Evolutionary conservation across 305 asterid species (phyloP), one percentile per base, ranked within the genome.

Genomic region (Ilex paraguariensis): DNA sequence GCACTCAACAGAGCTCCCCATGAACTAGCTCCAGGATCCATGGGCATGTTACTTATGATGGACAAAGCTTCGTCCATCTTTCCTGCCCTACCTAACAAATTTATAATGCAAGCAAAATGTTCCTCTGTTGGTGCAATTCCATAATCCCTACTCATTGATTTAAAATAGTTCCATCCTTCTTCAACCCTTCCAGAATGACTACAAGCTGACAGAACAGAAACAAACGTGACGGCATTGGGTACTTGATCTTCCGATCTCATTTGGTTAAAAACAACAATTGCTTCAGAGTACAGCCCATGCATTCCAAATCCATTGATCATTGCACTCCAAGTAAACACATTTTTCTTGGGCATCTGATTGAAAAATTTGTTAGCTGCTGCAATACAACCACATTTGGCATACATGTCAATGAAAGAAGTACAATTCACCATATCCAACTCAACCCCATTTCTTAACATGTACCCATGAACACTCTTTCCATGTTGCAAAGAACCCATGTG

Each of bases 291-390:
- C 21, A 14, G 56, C 3, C 56, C 30, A 17, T 52, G 56, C 30
- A 52, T 52, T 14, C 56, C 56, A 52, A n/a, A 52, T 17, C 56
- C 56, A 52, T 52, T 52, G 30, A 52, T 52, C 56, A 52, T 52
- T 5, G 56, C 21, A 17, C 56, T 52, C 56, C 56, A 52, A 52
- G 56, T 12, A 17, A 14, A 52, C n/a, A 52, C 56, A 52, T 52
- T 52, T 52, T 52, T 52, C 56, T 16, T 15, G 4, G 56, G 56
- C 21, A 52, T 52, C 31, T 52, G 56, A n/a, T 17, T 16, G 56
- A 52, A 52, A 52, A 52, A 6, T 4, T 8, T 52, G 10, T 52
- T 52, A 17, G 28, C 56, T 3, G 30, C 21, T 52, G 21, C 21
- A 52, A 52, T 52, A 7, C 30, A 52, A 52, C 56, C 56, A 17